A percentile compares a stretch with the other conserved stretches of the same genome.
These are phyloP conservation scores for Phaeolepiota aurea DNA, from an alignment of 768 basidiomycete species.

Conservation along the genomic window DNA sequence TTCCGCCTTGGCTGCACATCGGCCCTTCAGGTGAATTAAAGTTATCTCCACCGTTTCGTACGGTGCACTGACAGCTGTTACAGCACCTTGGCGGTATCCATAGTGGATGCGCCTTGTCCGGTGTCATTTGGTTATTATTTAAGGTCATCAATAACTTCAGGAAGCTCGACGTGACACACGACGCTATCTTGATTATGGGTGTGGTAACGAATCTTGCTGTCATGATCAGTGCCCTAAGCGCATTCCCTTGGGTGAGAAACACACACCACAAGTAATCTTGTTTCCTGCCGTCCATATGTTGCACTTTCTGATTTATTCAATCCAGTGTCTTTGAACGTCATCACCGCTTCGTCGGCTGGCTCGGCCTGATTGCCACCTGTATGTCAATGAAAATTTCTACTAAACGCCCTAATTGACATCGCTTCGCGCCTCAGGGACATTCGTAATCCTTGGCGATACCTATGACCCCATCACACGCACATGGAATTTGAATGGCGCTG, in stretches of 20 bases:
- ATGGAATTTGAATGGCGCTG: constrained; percentile 49
- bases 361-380: constrained; percentile 44
- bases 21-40: constrained; percentile 44
- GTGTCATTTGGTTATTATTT: constrained; percentile 60
- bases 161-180: constrained; percentile 37
- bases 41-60: not conserved
- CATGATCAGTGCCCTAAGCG: constrained; percentile 51
- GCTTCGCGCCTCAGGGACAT: constrained; percentile 38
- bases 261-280: constrained; percentile 62
- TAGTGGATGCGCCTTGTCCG: constrained; percentile 65
- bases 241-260: constrained; percentile 75
- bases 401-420: constrained; percentile 1
- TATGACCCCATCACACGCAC: constrained; percentile 45
- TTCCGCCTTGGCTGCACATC: constrained; percentile 69
- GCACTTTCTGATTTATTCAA: constrained; percentile 3
- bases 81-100: constrained; percentile 79
- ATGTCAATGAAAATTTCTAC: constrained; percentile 5
- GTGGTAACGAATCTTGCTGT: constrained; percentile 50
- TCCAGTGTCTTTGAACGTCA: constrained; percentile 69
- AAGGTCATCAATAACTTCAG: constrained; percentile 52
- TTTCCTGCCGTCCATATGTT: not conserved
- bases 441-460: constrained; percentile 58
- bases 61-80: constrained; percentile 6
- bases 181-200: constrained; percentile 53
- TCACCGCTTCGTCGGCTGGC: constrained; percentile 76